These are phyloP conservation scores for Ceratocystis papillata DNA, from an alignment of 2,329 filamentous ascomycete genomes.

Conservation along the genomic window DNA sequence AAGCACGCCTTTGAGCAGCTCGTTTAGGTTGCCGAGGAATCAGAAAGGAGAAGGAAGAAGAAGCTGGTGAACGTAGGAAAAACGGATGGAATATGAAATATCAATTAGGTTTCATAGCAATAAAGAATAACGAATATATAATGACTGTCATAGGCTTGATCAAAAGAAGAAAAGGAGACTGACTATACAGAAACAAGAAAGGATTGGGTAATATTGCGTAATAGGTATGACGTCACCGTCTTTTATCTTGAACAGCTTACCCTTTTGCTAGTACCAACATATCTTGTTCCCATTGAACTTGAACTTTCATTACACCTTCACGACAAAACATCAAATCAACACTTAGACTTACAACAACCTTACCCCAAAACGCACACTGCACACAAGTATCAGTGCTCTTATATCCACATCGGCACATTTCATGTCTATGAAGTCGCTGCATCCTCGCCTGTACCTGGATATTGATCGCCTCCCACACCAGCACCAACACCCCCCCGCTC, in stretches of 20 bases:
- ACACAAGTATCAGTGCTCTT: too few relatives aligned
- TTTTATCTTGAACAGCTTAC: not conserved
- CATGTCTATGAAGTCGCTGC: not conserved
- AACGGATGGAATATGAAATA: not conserved
- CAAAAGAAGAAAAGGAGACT: not conserved
- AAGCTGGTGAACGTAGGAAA: not conserved
- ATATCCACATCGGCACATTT: too few relatives aligned
- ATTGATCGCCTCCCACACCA: not conserved
- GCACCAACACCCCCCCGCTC: conserved; percentile 19
- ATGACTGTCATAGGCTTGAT: conserved; percentile 4
- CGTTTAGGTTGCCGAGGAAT: conserved; percentile 50
- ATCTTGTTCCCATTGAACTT: not conserved
- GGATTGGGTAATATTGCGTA: not conserved
- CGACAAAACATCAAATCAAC: not conserved
- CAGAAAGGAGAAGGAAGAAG: not conserved
- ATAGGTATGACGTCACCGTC: not conserved
- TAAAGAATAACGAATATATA: conserved; percentile 18
- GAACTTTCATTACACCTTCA: not conserved
- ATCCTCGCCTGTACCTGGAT: not conserved
- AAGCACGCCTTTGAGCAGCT: conserved; percentile 98
- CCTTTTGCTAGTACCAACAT: too few relatives aligned
- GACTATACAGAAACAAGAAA: not conserved
- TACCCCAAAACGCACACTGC: too few relatives aligned
- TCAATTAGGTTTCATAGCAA: not conserved
- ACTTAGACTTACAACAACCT: not conserved